These are phyloP conservation scores for Amauroascus verrucosus DNA, from an alignment of 2,329 filamentous ascomycete species.

Conservation along the genomic window DNA sequence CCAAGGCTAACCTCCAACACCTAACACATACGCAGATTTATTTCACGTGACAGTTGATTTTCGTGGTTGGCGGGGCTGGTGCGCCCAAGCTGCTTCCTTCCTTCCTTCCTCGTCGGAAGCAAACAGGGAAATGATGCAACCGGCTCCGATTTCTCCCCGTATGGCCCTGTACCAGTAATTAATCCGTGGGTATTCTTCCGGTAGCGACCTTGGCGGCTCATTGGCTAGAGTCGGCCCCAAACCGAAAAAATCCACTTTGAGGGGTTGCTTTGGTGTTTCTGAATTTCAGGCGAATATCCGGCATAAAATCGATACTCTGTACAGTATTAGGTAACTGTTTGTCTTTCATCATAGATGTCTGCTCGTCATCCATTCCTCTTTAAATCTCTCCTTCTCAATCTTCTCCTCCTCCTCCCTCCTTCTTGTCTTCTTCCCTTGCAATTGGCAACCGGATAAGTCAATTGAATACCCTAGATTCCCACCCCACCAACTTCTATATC, in stretches of 20 bases:
- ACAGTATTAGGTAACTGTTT: neutral
- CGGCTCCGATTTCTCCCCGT: neutral
- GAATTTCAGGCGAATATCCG: neutral
- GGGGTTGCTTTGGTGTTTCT: neutral
- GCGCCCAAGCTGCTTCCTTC: neutral
- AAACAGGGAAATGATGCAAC: neutral
- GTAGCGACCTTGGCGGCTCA: neutral
- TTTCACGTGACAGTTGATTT: no score
- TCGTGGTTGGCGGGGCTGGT: no score
- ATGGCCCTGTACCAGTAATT: neutral
- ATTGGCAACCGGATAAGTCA: neutral
- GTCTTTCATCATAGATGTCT: neutral
- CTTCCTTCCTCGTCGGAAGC: no score
- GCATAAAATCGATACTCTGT: neutral
- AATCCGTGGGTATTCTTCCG: neutral
- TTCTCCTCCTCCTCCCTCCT: conserved; percentile 10
- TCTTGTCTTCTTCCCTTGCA: neutral
- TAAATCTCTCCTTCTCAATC: conserved; percentile 1
- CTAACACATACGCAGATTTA: neutral
- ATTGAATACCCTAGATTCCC: neutral
- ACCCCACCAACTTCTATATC: neutral
- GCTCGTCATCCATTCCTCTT: neutral
- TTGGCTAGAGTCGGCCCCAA: conserved; percentile 23
- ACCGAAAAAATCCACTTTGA: neutral
- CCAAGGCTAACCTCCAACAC: no score